A percentile compares a stretch with the other conserved stretches of the same genome.
These are phyloP conservation scores for Narthecium ossifragum DNA, from an alignment of 106 monocot genomes.

Conservation along the genomic window DNA sequence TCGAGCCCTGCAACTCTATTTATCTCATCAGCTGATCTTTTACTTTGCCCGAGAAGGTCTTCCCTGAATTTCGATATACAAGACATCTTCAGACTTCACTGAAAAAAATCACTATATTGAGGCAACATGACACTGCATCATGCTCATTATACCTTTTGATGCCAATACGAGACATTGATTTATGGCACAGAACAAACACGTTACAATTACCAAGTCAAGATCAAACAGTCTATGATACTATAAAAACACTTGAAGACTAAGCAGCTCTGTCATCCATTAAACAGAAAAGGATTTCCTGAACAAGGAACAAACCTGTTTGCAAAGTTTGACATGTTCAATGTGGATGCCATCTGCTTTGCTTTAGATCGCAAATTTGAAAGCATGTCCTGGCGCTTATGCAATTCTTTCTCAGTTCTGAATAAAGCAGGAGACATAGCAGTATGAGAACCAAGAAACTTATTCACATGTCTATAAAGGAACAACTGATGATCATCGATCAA, in stretches of 20 bases:
- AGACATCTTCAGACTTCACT: neutral
- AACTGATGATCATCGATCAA: no score
- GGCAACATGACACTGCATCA: neutral
- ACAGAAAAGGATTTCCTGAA: neutral
- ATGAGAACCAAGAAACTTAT: no score
- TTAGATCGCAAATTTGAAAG: conserved; percentile 59
- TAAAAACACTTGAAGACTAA: no score
- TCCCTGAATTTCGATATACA: conserved; percentile 33
- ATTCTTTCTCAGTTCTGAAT: conserved; percentile 70
- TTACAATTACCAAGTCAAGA: no score
- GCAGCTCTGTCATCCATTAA: no score
- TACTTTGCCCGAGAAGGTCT: conserved; percentile 56
- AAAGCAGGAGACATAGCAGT: no score
- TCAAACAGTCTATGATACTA: no score
- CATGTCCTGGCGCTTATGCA: conserved; percentile 63
- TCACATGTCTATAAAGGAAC: no score
- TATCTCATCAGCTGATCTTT: conserved; percentile 46
- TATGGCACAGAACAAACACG: no score
- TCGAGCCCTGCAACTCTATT: conserved; percentile 56
- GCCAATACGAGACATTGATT: no score
- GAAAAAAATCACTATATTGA: neutral
- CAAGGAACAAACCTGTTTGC: conserved; percentile 41
- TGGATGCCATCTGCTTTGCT: conserved; percentile 51
- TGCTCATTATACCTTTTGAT: no score
- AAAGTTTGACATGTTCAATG: conserved; percentile 64